Evolutionary conservation across 306 rosid genomes (phyloP).

Genomic region (Ormosia semicastrata): DNA sequence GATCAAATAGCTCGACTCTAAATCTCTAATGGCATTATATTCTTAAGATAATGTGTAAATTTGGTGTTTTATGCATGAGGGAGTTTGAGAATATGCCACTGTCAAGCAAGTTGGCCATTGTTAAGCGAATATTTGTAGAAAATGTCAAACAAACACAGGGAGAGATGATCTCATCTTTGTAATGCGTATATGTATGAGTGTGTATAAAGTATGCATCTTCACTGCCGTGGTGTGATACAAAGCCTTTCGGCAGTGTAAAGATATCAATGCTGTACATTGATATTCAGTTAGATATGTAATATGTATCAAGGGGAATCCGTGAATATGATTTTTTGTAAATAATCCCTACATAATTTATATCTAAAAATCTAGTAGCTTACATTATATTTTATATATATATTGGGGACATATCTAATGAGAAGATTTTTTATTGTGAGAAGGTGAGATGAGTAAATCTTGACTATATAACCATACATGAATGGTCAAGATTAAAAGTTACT

Average conservation of each 20-base stretch:
- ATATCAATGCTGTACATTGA: not conserved
- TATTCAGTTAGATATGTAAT: not conserved
- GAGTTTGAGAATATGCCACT: not conserved
- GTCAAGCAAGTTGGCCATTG: not conserved
- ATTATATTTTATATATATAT: not conserved
- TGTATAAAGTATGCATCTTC: too few relatives aligned
- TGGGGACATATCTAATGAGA: rapidly evolving
- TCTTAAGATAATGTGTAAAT: not conserved
- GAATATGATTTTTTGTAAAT: not conserved
- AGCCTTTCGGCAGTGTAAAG: not conserved
- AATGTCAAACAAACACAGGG: not conserved
- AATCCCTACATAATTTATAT: not conserved
- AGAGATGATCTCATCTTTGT: not conserved
- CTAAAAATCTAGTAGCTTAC: not conserved
- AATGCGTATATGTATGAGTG: not conserved
- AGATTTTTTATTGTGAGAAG: too few relatives aligned
- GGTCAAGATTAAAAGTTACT: too few relatives aligned
- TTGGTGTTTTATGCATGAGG: not conserved
- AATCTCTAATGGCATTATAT: not conserved
- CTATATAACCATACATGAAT: too few relatives aligned
- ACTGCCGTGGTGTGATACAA: too few relatives aligned
- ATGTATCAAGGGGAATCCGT: not conserved
- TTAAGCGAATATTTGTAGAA: not conserved
- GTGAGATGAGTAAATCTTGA: too few relatives aligned
- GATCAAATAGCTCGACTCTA: not conserved